Evolutionary conservation across 148 eudicot genomes (phyloP).

Genomic region (Camellia sinensis): DNA sequence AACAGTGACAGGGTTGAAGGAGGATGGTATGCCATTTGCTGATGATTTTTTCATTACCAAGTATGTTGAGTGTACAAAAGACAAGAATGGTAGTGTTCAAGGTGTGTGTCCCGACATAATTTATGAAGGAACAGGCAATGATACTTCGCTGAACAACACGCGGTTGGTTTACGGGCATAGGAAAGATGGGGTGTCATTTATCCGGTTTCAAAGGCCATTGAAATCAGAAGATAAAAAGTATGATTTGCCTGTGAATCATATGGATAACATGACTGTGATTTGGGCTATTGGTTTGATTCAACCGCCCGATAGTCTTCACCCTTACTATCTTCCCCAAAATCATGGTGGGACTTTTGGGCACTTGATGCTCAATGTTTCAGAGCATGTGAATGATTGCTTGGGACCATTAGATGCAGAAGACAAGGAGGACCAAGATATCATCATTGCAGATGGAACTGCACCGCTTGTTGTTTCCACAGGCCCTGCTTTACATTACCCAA

Average conservation of each 20-base stretch:
- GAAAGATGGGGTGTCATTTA: slow-evolving; percentile 72
- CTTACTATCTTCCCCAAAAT: slow-evolving; percentile 73
- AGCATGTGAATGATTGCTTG: slow-evolving; percentile 61
- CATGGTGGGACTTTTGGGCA: slow-evolving; percentile 73
- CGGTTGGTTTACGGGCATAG: slow-evolving; percentile 74
- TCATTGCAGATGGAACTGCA: slow-evolving; percentile 67
- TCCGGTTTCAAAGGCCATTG: slow-evolving; percentile 60
- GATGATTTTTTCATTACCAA: slow-evolving; percentile 77
- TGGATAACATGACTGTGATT: slow-evolving; percentile 55
- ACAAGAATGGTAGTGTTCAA: slow-evolving; percentile 40
- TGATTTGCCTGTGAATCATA: slow-evolving; percentile 54
- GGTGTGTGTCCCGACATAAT: slow-evolving; percentile 82
- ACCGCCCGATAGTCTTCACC: slow-evolving; percentile 70
- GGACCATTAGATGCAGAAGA: slow-evolving; percentile 86
- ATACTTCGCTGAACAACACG: slow-evolving; percentile 47
- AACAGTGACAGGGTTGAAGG: slow-evolving; percentile 63
- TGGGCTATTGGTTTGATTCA: slow-evolving; percentile 83
- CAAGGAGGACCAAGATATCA: slow-evolving; percentile 82
- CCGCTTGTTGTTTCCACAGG: slow-evolving; percentile 76
- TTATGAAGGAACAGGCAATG: slow-evolving; percentile 39
- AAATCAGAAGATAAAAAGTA: slow-evolving; percentile 53
- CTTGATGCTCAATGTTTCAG: slow-evolving; percentile 56
- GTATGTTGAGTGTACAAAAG: slow-evolving; percentile 59
- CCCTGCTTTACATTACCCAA: slow-evolving; percentile 67
- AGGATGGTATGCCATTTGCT: slow-evolving; percentile 66